phyloP scores from a whole-genome alignment of 306 rosid species.

The Astragalus membranaceus region DNA sequence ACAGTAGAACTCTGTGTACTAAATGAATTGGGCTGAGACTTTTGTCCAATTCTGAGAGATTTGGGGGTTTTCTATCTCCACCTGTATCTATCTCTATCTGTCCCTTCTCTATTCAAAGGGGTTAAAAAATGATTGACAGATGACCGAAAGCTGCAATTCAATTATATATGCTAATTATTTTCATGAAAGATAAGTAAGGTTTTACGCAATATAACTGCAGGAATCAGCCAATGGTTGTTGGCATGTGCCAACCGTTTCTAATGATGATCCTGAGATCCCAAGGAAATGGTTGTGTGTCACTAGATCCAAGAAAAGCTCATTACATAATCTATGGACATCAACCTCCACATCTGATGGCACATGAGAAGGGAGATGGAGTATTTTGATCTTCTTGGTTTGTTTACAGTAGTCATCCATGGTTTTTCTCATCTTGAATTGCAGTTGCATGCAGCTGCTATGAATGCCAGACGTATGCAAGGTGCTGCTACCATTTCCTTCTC shows the following conservation, averaged over 20 bases:
- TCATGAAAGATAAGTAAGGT: not conserved
- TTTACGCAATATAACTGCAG: conserved; percentile 31
- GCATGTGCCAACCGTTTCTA: conserved; percentile 70
- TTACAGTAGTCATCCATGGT: not conserved
- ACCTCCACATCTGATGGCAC: not conserved
- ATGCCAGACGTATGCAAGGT: conserved; percentile 47
- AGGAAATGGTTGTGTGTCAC: conserved; percentile 83
- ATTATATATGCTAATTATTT: not conserved
- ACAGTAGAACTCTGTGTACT: not conserved
- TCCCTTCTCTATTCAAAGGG: not conserved
- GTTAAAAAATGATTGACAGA: not conserved
- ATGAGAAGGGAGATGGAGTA: not conserved
- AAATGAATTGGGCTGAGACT: not conserved
- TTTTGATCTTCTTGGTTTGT: conserved; percentile 7
- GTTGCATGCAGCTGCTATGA: conserved; percentile 61
- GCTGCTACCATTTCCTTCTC: conserved; percentile 2
- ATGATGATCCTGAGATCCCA: conserved; percentile 65
- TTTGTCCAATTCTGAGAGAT: conserved; percentile 4
- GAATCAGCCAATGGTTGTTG: conserved; percentile 76
- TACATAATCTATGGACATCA: conserved; percentile 18
- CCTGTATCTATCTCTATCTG: not conserved
- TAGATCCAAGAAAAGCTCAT: conserved; percentile 34
- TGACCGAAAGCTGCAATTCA: not conserved
- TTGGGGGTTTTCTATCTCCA: not conserved
- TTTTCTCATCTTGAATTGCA: conserved; percentile 24